Percentiles rank a stretch among this genome's conserved stretches.
Evolutionary conservation across 1,139 yeast species (phyloP).

Genomic region (Pichia sp.): DNA sequence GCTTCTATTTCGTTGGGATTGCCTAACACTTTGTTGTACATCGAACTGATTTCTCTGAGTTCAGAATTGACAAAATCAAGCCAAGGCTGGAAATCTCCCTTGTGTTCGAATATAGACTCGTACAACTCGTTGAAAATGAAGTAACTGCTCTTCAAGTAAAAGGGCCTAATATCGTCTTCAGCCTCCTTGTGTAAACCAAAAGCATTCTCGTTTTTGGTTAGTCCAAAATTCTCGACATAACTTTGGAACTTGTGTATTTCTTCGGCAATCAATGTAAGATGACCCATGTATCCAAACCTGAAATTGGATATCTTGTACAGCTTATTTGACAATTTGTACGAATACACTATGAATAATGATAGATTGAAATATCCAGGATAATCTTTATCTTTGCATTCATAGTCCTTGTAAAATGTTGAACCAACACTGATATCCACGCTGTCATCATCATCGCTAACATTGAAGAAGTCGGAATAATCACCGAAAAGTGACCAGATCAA

Average conservation of each 20-base stretch:
- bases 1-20: constrained; percentile 42
- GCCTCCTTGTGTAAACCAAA: constrained; percentile 30
- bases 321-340: constrained; percentile 68
- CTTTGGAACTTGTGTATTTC: constrained; percentile 85
- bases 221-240: constrained; percentile 32
- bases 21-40: constrained; percentile 89
- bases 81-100: constrained; percentile 47
- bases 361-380: constrained; percentile 32
- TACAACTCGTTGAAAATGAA: constrained; percentile 31
- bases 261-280: constrained; percentile 88
- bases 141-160: constrained; percentile 30
- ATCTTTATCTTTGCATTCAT: constrained; percentile 18
- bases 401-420: constrained; percentile 13
- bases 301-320: constrained; percentile 48
- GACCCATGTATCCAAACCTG: constrained; percentile 96
- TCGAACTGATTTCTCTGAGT: constrained; percentile 81
- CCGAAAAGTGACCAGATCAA: constrained; percentile 34
- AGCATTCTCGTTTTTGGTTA: constrained; percentile 31
- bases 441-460: constrained; percentile 3
- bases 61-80: constrained; percentile 76
- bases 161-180: constrained; percentile 25
- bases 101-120: constrained; percentile 32
- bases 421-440: not conserved
- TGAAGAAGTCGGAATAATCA: constrained; percentile 23
- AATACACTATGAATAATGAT: constrained; percentile 30